Conservation (phyloP, 345 rosid genomes). For the Boechera stricta region DNA sequence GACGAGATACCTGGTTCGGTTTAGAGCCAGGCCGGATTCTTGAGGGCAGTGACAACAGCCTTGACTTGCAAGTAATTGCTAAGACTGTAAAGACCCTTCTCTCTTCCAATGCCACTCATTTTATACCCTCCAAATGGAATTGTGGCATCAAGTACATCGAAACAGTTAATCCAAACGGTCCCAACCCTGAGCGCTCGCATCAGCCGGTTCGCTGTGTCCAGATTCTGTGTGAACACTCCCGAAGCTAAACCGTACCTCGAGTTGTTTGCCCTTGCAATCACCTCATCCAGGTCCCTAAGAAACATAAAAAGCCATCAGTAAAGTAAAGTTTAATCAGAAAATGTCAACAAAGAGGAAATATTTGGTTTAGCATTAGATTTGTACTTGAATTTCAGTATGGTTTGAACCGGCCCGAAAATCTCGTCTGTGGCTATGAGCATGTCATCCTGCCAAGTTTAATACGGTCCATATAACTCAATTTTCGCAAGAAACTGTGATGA, state of each 20-base stretch:
- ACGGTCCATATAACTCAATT: background rate
- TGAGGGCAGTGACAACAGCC: conserved; percentile 84
- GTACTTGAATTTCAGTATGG: conserved; percentile 88
- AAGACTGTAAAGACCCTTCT: conserved; percentile 84
- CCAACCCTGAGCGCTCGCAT: conserved; percentile 74
- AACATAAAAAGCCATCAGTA: conserved; percentile 29
- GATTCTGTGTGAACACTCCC: conserved; percentile 77
- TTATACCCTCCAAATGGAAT: conserved; percentile 96
- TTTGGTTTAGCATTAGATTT: conserved; percentile 25
- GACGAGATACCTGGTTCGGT: conserved; percentile 11
- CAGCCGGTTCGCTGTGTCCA: conserved; percentile 79
- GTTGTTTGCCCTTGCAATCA: conserved; percentile 66
- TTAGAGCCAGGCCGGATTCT: conserved; percentile 90
- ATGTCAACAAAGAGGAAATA: background rate
- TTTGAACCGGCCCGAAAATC: conserved; percentile 95
- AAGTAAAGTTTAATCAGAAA: background rate
- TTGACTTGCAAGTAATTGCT: conserved; percentile 85
- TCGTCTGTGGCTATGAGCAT: conserved; percentile 91
- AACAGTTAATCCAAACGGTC: conserved; percentile 86
- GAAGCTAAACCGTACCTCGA: conserved; percentile 77
- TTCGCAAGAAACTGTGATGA: background rate
- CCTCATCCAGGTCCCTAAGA: conserved; percentile 76
- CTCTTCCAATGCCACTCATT: conserved; percentile 93
- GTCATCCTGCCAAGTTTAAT: conserved; percentile 62
- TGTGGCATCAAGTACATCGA: conserved; percentile 72